These are phyloP conservation scores for Osmanthus fragrans DNA, from an alignment of 257 asterid species.

Conservation along the genomic window DNA sequence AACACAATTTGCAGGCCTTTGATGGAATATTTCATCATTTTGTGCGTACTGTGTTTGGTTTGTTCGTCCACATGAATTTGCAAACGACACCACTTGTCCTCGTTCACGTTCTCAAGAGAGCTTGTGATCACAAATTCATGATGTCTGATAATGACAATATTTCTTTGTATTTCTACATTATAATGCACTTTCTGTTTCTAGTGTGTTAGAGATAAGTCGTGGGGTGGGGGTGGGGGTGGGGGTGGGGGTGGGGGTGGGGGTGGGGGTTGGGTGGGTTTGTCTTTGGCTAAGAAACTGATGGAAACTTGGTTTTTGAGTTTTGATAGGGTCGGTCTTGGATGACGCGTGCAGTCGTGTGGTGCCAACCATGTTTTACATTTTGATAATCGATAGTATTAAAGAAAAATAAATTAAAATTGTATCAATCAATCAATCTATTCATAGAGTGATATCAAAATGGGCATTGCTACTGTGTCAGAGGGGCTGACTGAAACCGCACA, in stretches of 20 bases:
- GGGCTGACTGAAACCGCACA: too few species aligned
- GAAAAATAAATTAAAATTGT: too few species aligned
- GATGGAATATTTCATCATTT: neutral
- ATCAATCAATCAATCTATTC: neutral
- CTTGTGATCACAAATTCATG: neutral
- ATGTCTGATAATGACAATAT: neutral
- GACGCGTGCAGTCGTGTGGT: neutral
- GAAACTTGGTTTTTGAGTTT: neutral
- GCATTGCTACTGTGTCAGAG: too few species aligned
- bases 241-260: too few species aligned
- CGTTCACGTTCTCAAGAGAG: neutral
- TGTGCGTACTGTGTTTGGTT: neutral
- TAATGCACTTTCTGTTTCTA: neutral
- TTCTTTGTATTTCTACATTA: neutral
- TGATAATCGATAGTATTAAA: neutral
- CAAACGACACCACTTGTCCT: neutral
- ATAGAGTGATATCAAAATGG: neutral
- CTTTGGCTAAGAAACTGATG: slow-evolving; percentile 20
- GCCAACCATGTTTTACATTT: neutral
- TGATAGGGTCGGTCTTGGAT: neutral
- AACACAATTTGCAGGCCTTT: neutral
- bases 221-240: too few species aligned
- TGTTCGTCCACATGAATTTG: neutral
- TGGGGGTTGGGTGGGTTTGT: neutral
- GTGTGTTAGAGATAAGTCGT: neutral